Evolutionary conservation across 768 basidiomycete genomes (phyloP), one percentile per base, ranked within the genome.

Genomic region (Pleurotus pulmonarius): DNA sequence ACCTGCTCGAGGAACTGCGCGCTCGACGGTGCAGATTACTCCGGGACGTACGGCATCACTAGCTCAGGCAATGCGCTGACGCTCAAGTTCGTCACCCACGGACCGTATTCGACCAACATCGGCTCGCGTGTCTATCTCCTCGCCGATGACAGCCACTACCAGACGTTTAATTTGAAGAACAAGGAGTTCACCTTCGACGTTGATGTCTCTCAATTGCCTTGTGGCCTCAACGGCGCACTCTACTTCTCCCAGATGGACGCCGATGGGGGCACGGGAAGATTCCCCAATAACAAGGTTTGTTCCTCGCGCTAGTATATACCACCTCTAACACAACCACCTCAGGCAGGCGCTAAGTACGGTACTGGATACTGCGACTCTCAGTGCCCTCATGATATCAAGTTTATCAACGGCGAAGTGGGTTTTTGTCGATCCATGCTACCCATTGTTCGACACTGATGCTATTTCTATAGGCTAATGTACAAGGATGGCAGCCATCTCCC

Each of bases 181-280:
- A 66, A 72, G 60, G 77, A 77, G 65, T 75, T 79, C 68, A 72
- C 77, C 22, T 77, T 77, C 67, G 75, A 76, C 64, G 76, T 79
- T 61, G 75, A 79, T 64, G 67, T 77, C 55, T 74, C 75, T 57
- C 66, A 74, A 51, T 72, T 78, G 51, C 70, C 70, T 24, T 78
- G 77, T 61, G 77, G 77, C 58, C 75, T 85, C 63, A 85, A 85
- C 65, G 83, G 79, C 5, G 41, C 41, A 75, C 62, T 77, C 75
- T 78, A 78, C 68, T 74, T 78, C 66, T 61, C 67, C 56, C 68
- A 74, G 63, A 77, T 78, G 76, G 73, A 67, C 57, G 64, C 70
- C 8, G 76, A 77, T 60, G 76, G 76, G 67, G 76, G 76, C 45
- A 51, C 64, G 56, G 58, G 73, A 55, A 66, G 65, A 60, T 73